phyloP scores from a whole-genome alignment of 306 rosid genomes.

The Cucurbita pepo region DNA sequence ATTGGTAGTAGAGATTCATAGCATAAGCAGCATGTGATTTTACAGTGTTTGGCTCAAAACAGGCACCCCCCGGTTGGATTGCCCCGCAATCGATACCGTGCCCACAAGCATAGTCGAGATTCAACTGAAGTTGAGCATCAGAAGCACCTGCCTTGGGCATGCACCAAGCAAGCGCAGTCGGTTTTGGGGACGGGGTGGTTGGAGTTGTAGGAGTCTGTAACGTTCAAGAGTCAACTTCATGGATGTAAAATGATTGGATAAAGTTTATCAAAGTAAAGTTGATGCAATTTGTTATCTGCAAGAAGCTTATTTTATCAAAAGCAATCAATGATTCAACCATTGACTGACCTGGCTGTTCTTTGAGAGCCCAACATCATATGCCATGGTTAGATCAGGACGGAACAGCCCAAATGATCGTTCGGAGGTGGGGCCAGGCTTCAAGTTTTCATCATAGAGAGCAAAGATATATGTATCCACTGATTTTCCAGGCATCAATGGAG shows the following conservation, averaged over 20 bases:
- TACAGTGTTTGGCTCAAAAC: constrained; percentile 60
- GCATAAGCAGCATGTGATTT: constrained; percentile 74
- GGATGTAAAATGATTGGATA: neutral
- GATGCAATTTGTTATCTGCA: too few species aligned
- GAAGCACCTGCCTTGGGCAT: constrained; percentile 46
- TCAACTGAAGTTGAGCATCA: constrained; percentile 52
- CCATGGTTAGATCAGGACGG: constrained; percentile 42
- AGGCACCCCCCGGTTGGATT: constrained; percentile 67
- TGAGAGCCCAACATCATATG: constrained; percentile 67
- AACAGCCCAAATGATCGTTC: constrained; percentile 70
- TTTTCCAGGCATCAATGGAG: constrained; percentile 82
- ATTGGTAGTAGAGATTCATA: constrained; percentile 83
- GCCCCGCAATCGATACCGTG: constrained; percentile 48
- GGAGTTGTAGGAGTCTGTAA: constrained; percentile 24
- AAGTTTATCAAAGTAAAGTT: neutral
- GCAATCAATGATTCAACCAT: neutral
- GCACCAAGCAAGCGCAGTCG: constrained; percentile 44
- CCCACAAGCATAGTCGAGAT: constrained; percentile 58
- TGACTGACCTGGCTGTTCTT: constrained; percentile 45
- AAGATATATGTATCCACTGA: constrained; percentile 69
- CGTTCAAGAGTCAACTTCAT: neutral
- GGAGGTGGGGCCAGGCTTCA: constrained; percentile 57
- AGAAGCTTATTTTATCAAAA: too few species aligned
- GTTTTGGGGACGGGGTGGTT: constrained; percentile 31
- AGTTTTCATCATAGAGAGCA: constrained; percentile 68